Conservation (phyloP, 2,329 filamentous ascomycete genomes). For the Ophiostoma fasciatum region DNA sequence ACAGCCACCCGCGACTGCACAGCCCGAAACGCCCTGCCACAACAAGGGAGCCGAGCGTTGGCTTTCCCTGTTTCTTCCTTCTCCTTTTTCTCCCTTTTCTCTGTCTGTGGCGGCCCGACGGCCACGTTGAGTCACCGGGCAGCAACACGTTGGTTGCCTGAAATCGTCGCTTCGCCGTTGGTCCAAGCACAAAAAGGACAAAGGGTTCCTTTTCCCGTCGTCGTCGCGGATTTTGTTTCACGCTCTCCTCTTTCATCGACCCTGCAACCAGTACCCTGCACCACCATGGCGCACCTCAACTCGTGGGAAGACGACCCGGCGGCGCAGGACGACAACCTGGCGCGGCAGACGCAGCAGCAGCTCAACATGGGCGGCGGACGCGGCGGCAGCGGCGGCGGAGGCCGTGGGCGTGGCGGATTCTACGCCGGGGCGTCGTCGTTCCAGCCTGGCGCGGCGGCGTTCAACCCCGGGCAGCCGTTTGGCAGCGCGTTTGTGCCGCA, state of each 20-base stretch:
- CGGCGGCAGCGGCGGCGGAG: conserved; percentile 31
- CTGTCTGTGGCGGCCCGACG: not conserved
- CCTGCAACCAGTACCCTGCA: not conserved
- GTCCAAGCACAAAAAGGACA: too few relatives aligned
- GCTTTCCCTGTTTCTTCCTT: too few relatives aligned
- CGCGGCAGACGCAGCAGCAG: conserved; percentile 60
- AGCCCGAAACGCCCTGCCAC: too few relatives aligned
- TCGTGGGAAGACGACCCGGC: conserved; percentile 87
- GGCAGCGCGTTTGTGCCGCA: conserved; percentile 29
- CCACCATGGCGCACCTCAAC: conserved; percentile 51
- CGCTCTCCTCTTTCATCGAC: too few relatives aligned
- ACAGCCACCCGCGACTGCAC: too few relatives aligned
- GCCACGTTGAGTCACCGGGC: conserved; percentile 4
- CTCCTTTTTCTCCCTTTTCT: too few relatives aligned
- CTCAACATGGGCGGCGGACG: conserved; percentile 50
- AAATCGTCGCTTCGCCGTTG: too few relatives aligned
- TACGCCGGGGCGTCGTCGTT: conserved; percentile 55
- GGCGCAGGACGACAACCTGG: conserved; percentile 63
- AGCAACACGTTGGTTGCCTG: conserved; percentile 1
- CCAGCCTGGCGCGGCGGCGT: conserved; percentile 54
- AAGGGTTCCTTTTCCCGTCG: too few relatives aligned
- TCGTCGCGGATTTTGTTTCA: too few relatives aligned
- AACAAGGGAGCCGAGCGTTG: too few relatives aligned
- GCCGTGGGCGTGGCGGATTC: conserved; percentile 34
- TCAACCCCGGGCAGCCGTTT: conserved; percentile 45